phyloP scores from a whole-genome alignment of 371 early-diverging fungal genomes.

The Astathelohania contejeani region DNA sequence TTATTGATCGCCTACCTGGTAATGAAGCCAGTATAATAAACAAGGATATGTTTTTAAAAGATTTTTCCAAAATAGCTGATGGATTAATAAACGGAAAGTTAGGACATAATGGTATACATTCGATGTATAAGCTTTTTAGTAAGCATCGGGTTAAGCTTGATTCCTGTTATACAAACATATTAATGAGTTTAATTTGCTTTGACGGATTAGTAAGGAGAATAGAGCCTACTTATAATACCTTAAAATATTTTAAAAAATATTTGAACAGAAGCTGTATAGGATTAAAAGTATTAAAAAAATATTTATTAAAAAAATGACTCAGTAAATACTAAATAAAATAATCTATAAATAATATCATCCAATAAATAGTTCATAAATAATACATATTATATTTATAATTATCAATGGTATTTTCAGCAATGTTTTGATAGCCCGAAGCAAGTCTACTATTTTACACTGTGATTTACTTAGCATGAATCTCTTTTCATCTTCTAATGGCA shows the following conservation, averaged over 20 bases:
- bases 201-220: no score
- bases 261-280: no score
- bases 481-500: conserved; percentile 33
- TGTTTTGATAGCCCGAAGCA: conserved; percentile 27
- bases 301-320: no score
- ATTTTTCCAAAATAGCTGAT: conserved; percentile 61
- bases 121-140: conserved; percentile 65
- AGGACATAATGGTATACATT: conserved; percentile 60
- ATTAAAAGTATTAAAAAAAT: no score
- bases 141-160: conserved; percentile 72
- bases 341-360: conserved; percentile 17
- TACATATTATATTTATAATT: conserved; percentile 35
- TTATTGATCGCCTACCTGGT: conserved; percentile 50
- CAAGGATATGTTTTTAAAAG: conserved; percentile 59
- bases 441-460: conserved; percentile 33
- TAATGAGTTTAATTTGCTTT: conserved; percentile 65
- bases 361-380: conserved; percentile 41
- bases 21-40: conserved; percentile 61
- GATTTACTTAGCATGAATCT: conserved; percentile 9
- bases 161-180: conserved; percentile 73
- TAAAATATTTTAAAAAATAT: no score
- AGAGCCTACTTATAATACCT: no score
- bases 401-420: conserved; percentile 39
- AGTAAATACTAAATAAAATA: no score
- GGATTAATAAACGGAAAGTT: conserved; percentile 60